Percentiles rank a stretch among this genome's conserved stretches.
Conservation (phyloP, 208 protist species). For the Cochliopodium minus region DNA sequence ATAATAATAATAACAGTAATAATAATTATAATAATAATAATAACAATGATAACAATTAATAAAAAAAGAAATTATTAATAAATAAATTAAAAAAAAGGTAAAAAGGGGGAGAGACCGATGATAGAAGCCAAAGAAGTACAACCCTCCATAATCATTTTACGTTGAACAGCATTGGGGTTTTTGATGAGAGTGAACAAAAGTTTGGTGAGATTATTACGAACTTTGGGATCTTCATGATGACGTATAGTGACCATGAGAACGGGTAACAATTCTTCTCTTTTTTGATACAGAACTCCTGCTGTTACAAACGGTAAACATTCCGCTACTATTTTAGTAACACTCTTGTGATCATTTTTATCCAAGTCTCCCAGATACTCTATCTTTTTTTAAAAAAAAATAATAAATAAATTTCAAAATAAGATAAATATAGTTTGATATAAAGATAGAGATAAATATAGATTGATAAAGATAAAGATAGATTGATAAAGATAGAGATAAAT, state of each 20-base stretch:
- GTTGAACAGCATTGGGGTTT: background rate
- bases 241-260: background rate
- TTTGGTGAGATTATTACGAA: background rate
- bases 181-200: conserved; percentile 4
- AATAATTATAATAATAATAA: no score
- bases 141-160: conserved; percentile 10
- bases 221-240: background rate
- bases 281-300: background rate
- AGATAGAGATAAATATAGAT: background rate
- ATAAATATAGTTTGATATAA: background rate
- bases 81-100: no score
- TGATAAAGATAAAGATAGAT: background rate
- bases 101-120: background rate
- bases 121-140: conserved; percentile 3
- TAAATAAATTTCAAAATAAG: background rate
- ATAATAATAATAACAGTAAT: no score
- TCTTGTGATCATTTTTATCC: background rate
- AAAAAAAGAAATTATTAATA: no score
- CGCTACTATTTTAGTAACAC: background rate
- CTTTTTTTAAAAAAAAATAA: background rate
- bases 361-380: background rate
- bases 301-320: background rate
- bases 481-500: background rate
- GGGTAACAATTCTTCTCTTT: conserved; percentile 11
- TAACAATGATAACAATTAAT: no score